Evolutionary conservation across 441 rosid genomes (phyloP), one percentile per base, ranked within the genome.

Genomic region (Syzygium syzygioides): DNA sequence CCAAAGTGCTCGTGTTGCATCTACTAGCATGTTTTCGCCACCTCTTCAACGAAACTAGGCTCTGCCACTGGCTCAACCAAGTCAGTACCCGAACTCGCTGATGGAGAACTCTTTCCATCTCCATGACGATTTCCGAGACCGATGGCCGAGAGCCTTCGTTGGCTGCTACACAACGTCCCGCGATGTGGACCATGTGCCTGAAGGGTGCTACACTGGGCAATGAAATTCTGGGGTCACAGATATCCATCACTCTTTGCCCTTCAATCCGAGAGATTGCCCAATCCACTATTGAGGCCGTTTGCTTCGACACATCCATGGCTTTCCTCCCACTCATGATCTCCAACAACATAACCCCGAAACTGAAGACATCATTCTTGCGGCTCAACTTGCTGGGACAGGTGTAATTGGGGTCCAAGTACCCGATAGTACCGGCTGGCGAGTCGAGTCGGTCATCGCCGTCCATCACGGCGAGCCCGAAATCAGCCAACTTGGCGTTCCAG

Each of bases 351-450:
- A 96, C 98, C 57, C 98, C 98, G 80, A 91, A 94, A 54, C 98
- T 96, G 6, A 88, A 96, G 25, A 96, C 90, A 30, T 96, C 98
- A 32, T 68, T 93, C 88, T 93, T 94, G 7, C 89, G 89, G 90
- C 96, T 94, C 17, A 95, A 87, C 37, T 94, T 92, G 85, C 90
- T 86, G 18, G 94, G 95, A 3, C 89, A 86, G n/a, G 93, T 94
- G 93, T 94, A 95, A 30, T 88, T 80, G 80, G 98, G 98, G 91
- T 96, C 99, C 85, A 96, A 45, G 87, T 95, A 95, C 28, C 99
- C 98, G 9, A 96, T 93, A 0, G 99, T 96, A 4, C 98, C 98
- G 0, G 9, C 98, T 96, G 0, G 98, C 97, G 3, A 96, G 95
- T 41, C 91, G 87, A 87, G 62, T 55, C 34, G 86, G 41, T 28